These are phyloP conservation scores for Alternaria sp. DNA, from an alignment of 2,329 filamentous ascomycete genomes.

Conservation along the genomic window DNA sequence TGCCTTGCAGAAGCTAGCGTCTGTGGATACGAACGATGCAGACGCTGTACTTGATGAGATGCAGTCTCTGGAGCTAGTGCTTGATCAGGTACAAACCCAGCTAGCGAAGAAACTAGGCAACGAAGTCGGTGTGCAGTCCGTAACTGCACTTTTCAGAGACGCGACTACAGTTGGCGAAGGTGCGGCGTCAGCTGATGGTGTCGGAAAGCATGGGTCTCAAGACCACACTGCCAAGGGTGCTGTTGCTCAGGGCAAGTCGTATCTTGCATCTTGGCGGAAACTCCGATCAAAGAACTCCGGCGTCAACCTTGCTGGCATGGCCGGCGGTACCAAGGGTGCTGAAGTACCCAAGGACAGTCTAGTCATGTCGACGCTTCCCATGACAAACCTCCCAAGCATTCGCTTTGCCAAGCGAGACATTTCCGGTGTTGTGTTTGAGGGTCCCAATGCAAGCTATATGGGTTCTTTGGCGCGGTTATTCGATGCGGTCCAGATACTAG, in stretches of 20 bases:
- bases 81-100: conserved; percentile 82
- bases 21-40: conserved; percentile 87
- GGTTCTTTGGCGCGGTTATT: conserved; percentile 86
- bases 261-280: conserved; percentile 87
- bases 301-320: conserved; percentile 59
- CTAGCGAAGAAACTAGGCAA: conserved; percentile 87
- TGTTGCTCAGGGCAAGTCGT: conserved; percentile 67
- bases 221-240: conserved; percentile 46
- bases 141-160: conserved; percentile 78
- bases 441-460: conserved; percentile 92
- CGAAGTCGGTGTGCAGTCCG: conserved; percentile 85
- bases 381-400: conserved; percentile 78
- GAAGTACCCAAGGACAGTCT: conserved; percentile 64
- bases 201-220: conserved; percentile 40
- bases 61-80: conserved; percentile 82
- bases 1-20: conserved; percentile 80
- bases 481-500: conserved; percentile 90
- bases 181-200: conserved; percentile 32
- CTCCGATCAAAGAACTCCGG: conserved; percentile 86
- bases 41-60: conserved; percentile 94
- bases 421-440: conserved; percentile 73
- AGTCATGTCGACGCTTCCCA: conserved; percentile 62
- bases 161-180: conserved; percentile 55
- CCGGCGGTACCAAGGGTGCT: conserved; percentile 36
- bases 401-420: conserved; percentile 77